Evolutionary conservation across 2,329 filamentous ascomycete species (phyloP), one percentile per base, ranked within the genome.

Genomic region (Lasiodiplodia sp.): DNA sequence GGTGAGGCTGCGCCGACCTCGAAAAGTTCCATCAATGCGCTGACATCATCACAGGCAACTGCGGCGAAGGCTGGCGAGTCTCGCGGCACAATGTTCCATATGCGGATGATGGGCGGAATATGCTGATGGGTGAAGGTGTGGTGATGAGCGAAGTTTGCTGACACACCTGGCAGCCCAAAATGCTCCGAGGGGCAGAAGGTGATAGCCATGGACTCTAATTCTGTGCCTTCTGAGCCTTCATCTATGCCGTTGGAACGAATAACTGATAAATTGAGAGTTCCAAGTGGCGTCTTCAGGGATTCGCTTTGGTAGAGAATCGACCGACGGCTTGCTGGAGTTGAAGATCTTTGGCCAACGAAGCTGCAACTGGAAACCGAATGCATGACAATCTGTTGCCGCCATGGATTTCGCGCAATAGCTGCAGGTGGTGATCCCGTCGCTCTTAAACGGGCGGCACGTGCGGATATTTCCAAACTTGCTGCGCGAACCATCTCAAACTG

Each of bases 391-490:
- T n/a, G 14, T n/a, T 37, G 28, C 8, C 28, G 2, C 25, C 28
- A 31, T 28, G 21, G 12, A 8, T 47, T 23, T 28, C 12, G 21
- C 4, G 10, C 5, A 14, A 7, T 4, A 49, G 37, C 21, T 18
- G 14, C 4, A 44, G 34, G 7, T 4, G 25, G 11, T 4, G 2
- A 10, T 10, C 23, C 14, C 38, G 6, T 16, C 5, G 40, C 57
- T 49, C 40, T 62, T 25, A 23, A 14, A 14, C 25, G 23, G 14
- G 25, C 25, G 12, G 40, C 23, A 34, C 31, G 14, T 5, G 62
- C 62, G 18, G 62, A 65, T 3, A 40, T 7, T 4, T 65, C 62
- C 6, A 53, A 37, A 21, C 62, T 65, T 23, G 47, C 28, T n/a
- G 47, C 31, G 12, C 52, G 44, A 25, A 53, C 21, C 23, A 3